Evolutionary conservation across 2,329 filamentous ascomycete species (phyloP), one percentile per base, ranked within the genome.

Genomic region (Aspergillus glaucus): DNA sequence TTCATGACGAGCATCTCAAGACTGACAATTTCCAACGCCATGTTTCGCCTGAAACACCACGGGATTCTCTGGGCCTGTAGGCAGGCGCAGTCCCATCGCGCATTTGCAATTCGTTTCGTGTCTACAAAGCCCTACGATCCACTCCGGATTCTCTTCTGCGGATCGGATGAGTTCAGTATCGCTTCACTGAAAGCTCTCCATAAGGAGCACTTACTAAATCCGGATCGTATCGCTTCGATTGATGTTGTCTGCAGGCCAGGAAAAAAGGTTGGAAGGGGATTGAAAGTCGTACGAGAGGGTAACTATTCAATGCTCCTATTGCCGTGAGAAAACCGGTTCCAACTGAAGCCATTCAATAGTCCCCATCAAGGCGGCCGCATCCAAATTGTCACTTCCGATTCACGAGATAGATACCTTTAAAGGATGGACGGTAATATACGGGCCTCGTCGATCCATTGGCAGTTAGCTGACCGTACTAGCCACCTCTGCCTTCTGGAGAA

Each of bases 131-230:
- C 62, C 8, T 62, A 64, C 55, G 68, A 76, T 14, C 87, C 88
- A 3, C 75, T 98, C 28, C 79, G 84, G 30, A 89, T 98, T 47
- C 79, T 98, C 3, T 98, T 96, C 71, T 97, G 91, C 70, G 93
- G 93, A 54, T 93, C 92, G 3, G 93, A 98, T 67, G 78, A 84
- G 2, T 95, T 97, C 69, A 96, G 92, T 72, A 86, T 86, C 60
- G 79, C 79, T 46, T 88, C 89, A 1, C 75, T 98, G 44, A 73
- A 73, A 50, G 86, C 87, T 5, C 72, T 98, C 30, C 68, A 85
- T 58, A 62, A 71, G 4, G 85, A 88, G 62, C 77, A 83, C 46
- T 52, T 66, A 22, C 62, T 61, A 46, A 76, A 77, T 48, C 76
- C 71, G 6, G 69, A 70, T 15, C 71, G 82, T 9, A 83, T 95